These are phyloP conservation scores for Dentipellis fragilis DNA, from an alignment of 768 basidiomycete genomes.

Conservation along the genomic window DNA sequence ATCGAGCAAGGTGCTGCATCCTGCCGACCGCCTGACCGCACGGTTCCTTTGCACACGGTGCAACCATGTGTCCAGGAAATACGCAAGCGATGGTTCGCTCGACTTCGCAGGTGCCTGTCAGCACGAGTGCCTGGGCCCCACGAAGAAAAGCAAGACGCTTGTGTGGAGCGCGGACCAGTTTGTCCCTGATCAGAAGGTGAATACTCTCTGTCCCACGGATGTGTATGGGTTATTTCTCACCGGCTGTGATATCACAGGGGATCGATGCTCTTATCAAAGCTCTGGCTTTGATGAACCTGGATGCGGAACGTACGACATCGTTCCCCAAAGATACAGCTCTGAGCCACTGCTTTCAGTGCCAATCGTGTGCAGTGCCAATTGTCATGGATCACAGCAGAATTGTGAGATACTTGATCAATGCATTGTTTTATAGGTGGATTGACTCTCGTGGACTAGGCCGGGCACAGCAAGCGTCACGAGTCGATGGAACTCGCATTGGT, in stretches of 20 bases:
- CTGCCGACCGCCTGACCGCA: constrained; percentile 47
- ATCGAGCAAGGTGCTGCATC: constrained; percentile 37
- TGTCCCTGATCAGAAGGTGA: constrained; percentile 48
- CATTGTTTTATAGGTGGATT: too few relatives aligned
- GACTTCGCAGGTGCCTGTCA: constrained; percentile 49
- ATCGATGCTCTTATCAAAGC: constrained; percentile 7
- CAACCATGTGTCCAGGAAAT: constrained; percentile 22
- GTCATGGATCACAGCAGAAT: constrained; percentile 10
- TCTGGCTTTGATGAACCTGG: not conserved
- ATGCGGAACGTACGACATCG: constrained; percentile 2
- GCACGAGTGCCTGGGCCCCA: constrained; percentile 38
- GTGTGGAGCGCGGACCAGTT: constrained; percentile 45
- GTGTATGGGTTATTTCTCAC: not conserved
- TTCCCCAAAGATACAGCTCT: not conserved
- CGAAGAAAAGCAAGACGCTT: constrained; percentile 17
- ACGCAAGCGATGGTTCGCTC: constrained; percentile 34
- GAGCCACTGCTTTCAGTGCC: constrained; percentile 4
- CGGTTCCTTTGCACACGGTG: constrained; percentile 51
- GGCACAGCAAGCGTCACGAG: constrained; percentile 9
- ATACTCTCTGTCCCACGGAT: constrained; percentile 1
- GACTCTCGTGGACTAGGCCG: not conserved
- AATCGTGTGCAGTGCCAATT: constrained; percentile 6
- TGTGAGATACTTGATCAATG: not conserved
- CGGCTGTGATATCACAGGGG: constrained; percentile 2
- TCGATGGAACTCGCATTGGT: constrained; percentile 2